phyloP scores from a whole-genome alignment of 768 basidiomycete genomes.

The Termitomyces sp. region DNA sequence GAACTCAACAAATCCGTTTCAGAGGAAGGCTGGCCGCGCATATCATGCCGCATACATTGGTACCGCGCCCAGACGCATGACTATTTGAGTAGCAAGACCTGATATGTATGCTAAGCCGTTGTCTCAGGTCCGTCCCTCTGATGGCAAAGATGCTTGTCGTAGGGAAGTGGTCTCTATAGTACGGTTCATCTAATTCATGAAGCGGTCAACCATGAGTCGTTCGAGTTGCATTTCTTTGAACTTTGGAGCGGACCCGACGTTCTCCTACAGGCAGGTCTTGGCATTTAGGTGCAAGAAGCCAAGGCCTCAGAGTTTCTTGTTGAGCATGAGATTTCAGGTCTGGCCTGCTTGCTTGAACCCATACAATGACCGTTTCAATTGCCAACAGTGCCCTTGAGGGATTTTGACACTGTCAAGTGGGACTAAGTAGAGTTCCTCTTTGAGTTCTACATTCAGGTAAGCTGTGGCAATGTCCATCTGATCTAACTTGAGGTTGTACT shows the following conservation, averaged over 20 bases:
- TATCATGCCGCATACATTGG: conserved; percentile 7
- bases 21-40: background rate
- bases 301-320: no score
- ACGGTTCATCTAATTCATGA: conserved; percentile 39
- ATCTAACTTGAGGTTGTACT: no score
- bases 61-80: conserved; percentile 16
- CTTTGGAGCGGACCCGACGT: conserved; percentile 49
- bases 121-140: conserved; percentile 23
- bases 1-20: background rate
- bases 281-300: no score
- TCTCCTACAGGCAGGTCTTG: conserved; percentile 11
- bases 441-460: no score
- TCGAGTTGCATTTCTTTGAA: conserved; percentile 43
- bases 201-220: conserved; percentile 39
- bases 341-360: no score
- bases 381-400: no score
- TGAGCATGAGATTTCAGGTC: no score
- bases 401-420: no score
- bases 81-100: conserved; percentile 28
- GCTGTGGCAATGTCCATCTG: no score
- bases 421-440: no score
- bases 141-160: conserved; percentile 36
- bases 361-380: no score
- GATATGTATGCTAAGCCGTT: conserved; percentile 15
- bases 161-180: conserved; percentile 39